Base-by-base conservation (phyloP, 2,329 filamentous ascomycete genomes). In the Nothopassalora personata region DNA sequence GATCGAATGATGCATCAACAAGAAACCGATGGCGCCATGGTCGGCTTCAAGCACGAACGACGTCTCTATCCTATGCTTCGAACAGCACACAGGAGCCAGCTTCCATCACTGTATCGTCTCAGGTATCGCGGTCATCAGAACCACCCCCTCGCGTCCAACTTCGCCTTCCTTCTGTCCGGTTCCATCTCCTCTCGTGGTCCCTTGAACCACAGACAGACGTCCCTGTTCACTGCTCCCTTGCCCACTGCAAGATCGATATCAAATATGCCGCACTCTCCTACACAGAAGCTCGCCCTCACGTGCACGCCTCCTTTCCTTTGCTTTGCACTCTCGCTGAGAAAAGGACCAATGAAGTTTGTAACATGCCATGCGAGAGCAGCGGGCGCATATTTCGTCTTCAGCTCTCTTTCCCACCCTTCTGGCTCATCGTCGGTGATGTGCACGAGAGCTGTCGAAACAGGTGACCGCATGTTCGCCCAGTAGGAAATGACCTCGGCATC, bases 151-250 rank as follows among this genome's bases (percentile, higher is more conserved):
- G 59, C 62, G 57, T 75, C 73, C 61, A 79, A 60, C 68, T 80
- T 80, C 23, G 69, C 68, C 70, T 67, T 73, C 66, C 75, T 72
- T 58, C 76, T 68, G 47, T 70, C 71, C 52, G 62, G 64, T 68
- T 79, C 76, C 2, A 72, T 65, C 59, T 80, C 77, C 64, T 78
- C 77, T 53, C 76, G 72, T 7, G 77, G 77, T 9, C 76, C 76
- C 36, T 73, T 66, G 63, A 74, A 77, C 34, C 72, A 71, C 52
- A 77, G 52, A 56, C 76, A 73, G 51, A 74, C 68, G 66, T 76
- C 72, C 27, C 68, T 64, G 3, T 64, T 66, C 30, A 65, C n/a
- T 3, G 58, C 60, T 4, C 67, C 60, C 53, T 68, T 69, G 0
- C 76, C 77, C 51, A 80, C 66, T n/a, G 66, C 55, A 2, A 80